Conservation (phyloP, 2,329 filamentous ascomycete genomes). For the Penicillium sp. region DNA sequence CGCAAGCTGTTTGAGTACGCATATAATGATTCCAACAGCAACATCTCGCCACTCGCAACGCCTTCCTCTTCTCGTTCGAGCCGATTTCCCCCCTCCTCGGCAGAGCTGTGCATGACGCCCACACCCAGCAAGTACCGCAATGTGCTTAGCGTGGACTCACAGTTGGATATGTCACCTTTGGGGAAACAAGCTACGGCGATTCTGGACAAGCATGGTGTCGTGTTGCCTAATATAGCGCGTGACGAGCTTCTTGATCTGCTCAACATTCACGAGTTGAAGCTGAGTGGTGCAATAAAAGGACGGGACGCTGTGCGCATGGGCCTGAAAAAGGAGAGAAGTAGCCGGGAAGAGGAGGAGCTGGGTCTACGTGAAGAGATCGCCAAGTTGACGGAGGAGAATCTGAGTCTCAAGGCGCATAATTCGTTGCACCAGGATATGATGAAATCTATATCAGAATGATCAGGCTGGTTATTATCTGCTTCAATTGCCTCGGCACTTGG, state of each 20-base stretch:
- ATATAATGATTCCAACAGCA: not conserved
- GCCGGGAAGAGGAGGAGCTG: slow-evolving; percentile 51
- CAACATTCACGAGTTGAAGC: slow-evolving; percentile 53
- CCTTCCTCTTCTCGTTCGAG: slow-evolving; percentile 9
- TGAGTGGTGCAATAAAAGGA: slow-evolving; percentile 59
- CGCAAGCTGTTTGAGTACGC: slow-evolving; percentile 30
- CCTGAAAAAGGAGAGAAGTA: slow-evolving; percentile 38
- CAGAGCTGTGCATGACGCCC: slow-evolving; percentile 32
- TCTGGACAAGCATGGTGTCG: slow-evolving; percentile 33
- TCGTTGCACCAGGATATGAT: slow-evolving; percentile 51
- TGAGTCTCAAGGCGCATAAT: slow-evolving; percentile 51
- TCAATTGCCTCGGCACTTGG: not conserved
- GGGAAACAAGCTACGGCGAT: slow-evolving; percentile 27
- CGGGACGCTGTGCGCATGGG: slow-evolving; percentile 62
- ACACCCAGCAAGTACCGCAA: slow-evolving; percentile 30
- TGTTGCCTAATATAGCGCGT: slow-evolving; percentile 31
- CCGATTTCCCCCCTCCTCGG: slow-evolving; percentile 22
- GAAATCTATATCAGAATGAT: slow-evolving; percentile 28
- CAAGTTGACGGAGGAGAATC: slow-evolving; percentile 64
- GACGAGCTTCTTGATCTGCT: slow-evolving; percentile 45
- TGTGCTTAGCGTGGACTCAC: slow-evolving; percentile 21
- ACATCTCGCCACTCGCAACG: slow-evolving; percentile 5
- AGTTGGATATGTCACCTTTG: slow-evolving; percentile 20
- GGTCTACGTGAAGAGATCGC: slow-evolving; percentile 48
- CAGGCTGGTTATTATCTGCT: not conserved